Base-by-base conservation (phyloP, 495 filamentous ascomycete genomes). In the Penicillium silybi region DNA sequence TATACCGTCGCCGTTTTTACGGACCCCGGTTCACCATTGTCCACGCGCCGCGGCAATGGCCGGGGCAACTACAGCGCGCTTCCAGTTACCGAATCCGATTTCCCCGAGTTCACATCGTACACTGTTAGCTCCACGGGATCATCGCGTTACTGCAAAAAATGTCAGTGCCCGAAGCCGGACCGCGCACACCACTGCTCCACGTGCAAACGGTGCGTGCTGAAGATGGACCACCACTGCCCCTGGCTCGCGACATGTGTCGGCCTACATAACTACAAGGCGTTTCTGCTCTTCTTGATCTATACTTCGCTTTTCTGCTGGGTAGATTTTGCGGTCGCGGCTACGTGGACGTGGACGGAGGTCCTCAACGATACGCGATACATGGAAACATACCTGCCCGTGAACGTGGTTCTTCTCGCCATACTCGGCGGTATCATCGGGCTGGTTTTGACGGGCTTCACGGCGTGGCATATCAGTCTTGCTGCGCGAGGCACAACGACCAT, bases 221-320 rank as follows among this genome's bases (percentile, higher is more conserved):
- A 97, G 72, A 98, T 98, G 93, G 93, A 98, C 67, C 93, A 98
- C 68, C 93, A 98, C 72, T 98, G 93, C 61, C 93, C 93, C 6
- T 98, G 93, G 93, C 79, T 97, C 42, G 93, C 95, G 17, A 97
- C 89, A 3, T 98, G 93, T 64, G 87, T 98, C 41, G 95, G 95
- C 20, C 71, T 98, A 50, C 80, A 83, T 59, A 98, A 97, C 70
- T 95, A 97, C 76, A 97, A 97, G 68, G 78, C 91, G 5, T 98
- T 98, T 66, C 64, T 98, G 32, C 79, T 97, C 8, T 98, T 98
- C 69, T 79, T 98, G 22, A 86, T 95, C 47, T 97, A 98, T 65
- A 90, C 89, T 9, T 87, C 83, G 15, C 44, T 96, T 13, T 96
- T 95, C 74, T 91, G 89, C 75, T 83, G 89, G 72, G 75, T 90